Evolutionary conservation across 2,329 filamentous ascomycete species (phyloP), one percentile per base, ranked within the genome.

Genomic region (Ophioceras dolichostomum): DNA sequence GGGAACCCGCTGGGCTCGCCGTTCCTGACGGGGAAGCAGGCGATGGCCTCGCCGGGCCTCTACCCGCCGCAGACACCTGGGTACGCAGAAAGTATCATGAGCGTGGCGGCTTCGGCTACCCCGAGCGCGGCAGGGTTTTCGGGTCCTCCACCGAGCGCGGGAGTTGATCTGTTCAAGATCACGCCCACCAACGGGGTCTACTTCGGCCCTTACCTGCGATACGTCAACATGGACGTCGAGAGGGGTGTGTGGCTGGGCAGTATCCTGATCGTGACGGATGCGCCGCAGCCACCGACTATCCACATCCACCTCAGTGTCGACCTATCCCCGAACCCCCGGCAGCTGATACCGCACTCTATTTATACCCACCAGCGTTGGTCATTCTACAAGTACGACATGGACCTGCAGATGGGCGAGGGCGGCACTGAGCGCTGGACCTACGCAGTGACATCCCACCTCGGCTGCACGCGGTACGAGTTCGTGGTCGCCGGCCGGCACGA

Each of bases 401-500:
- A 94, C 43, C 60, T 98, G 33, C 77, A 76, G 42, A 98, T 98
- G 91, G 79, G 83, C 24, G 88, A 96, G 13, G 71, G 68, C 19
- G 72, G 76, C 21, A 82, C 86, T 0, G 74, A 79, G 45, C 83
- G 91, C 53, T 98, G 91, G 91, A 98, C 91, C 0, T 98, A 98
- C 53, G 91, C 91, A 2, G 88, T 98, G 36, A 98, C 91, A 0
- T 96, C 91, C 1, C 88, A 96, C 52, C 68, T 96, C 16, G 91
- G 91, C 24, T 98, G 91, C 61, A 96, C 91, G n/a, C 76, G 91
- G 19, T 98, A 96, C 57, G 91, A 98, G 52, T 98, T 98, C 57
- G 70, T 95, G 16, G 84, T 98, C 14, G 91, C 91, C 16, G 89
- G 89, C 6, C 80, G 85, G 41, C 68, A 86, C 46, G 91, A 98